A percentile compares a stretch with the other conserved stretches of the same genome.
Conservation (phyloP, 352 stramenopile species). For the Globisporangium splendens region DNA sequence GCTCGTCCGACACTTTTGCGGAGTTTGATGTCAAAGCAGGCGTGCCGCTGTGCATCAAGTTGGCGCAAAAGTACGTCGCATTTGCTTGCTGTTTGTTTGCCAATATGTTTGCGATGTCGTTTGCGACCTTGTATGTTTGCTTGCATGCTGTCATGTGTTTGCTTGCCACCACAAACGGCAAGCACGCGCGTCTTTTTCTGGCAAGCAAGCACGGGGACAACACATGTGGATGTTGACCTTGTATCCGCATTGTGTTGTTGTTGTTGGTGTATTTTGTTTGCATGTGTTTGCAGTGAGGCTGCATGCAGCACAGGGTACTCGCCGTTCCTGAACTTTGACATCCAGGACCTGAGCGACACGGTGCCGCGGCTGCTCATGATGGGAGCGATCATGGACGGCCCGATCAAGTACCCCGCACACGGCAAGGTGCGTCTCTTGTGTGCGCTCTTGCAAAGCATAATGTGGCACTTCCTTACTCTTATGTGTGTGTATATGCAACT, state of each 20-base stretch:
- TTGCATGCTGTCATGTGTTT: too few relatives aligned
- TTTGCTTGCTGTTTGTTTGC: too few relatives aligned
- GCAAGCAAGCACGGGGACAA: too few relatives aligned
- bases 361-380: constrained; percentile 84
- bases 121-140: too few relatives aligned
- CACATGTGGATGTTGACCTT: too few relatives aligned
- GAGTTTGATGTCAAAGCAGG: constrained; percentile 70
- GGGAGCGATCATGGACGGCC: constrained; percentile 87
- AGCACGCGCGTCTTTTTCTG: too few relatives aligned
- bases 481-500: constrained; percentile 6
- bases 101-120: background rate
- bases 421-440: constrained; percentile 52
- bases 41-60: constrained; percentile 75
- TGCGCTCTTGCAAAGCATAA: background rate
- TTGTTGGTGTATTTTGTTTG: constrained; percentile 1
- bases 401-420: constrained; percentile 91
- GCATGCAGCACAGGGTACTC: constrained; percentile 86
- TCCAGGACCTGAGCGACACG: constrained; percentile 83
- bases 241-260: background rate
- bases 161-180: background rate
- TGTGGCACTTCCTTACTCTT: background rate
- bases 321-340: constrained; percentile 91
- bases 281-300: constrained; percentile 43
- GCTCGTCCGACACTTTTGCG: constrained; percentile 75
- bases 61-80: constrained; percentile 59